Evolutionary conservation across 2,329 filamentous ascomycete species (phyloP).

Genomic region (Ophiostoma fasciatum): DNA sequence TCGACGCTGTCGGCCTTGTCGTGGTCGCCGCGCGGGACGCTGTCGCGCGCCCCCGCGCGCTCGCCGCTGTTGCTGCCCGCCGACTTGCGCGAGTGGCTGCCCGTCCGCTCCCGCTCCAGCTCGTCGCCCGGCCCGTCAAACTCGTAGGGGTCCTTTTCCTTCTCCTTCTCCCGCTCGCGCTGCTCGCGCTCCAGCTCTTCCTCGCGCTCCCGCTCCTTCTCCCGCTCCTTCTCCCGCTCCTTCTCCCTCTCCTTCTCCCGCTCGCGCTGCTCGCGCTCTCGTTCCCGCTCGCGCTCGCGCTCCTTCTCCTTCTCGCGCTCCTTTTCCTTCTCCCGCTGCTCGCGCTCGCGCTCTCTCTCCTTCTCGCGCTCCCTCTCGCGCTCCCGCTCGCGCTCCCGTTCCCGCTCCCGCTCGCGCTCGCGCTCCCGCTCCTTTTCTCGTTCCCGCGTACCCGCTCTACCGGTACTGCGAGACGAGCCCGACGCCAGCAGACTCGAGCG

Average conservation of each 20-base stretch:
- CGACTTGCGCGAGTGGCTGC: constrained; percentile 14
- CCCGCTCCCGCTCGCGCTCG: constrained; percentile 7
- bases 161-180: constrained; percentile 7
- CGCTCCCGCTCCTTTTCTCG: constrained; percentile 16
- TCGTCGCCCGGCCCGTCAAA: constrained; percentile 29
- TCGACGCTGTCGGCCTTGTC: constrained; percentile 43
- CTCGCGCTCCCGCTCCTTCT: no score
- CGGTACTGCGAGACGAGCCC: constrained; percentile 13
- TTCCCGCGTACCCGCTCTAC: constrained; percentile 14
- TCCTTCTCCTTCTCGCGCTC: constrained; percentile 7
- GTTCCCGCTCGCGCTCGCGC: constrained; percentile 12
- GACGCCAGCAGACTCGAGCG: constrained; percentile 11
- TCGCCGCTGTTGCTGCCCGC: constrained; percentile 12
- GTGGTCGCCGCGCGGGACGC: constrained; percentile 25
- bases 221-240: constrained; percentile 8
- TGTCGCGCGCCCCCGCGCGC: constrained; percentile 19
- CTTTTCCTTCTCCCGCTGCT: constrained; percentile 6
- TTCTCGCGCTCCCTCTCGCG: constrained; percentile 1
- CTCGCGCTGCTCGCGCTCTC: constrained; percentile 5
- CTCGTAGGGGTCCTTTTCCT: constrained; percentile 20
- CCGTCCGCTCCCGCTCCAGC: constrained; percentile 25
- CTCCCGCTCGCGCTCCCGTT: background rate
- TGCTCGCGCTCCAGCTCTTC: background rate
- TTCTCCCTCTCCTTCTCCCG: constrained; percentile 7
- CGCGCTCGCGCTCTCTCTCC: constrained; percentile 2